Percentiles rank a stretch among this genome's conserved stretches.
Conservation (phyloP, 805 yeast species). For the Tetrapisispora iriomotensis region DNA sequence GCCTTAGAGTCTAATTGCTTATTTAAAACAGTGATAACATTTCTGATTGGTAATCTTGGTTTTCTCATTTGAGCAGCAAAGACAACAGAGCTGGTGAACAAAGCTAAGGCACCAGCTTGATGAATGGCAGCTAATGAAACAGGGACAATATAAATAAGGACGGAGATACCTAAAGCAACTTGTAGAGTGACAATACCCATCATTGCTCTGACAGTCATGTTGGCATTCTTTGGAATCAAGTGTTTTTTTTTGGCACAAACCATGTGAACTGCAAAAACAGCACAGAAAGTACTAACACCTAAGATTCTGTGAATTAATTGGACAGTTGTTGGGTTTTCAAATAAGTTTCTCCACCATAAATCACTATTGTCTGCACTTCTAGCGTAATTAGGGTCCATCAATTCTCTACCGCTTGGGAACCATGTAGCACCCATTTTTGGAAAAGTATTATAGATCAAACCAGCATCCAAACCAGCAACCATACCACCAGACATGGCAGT, state of each 20-base stretch:
- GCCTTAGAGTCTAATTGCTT: conserved; percentile 21
- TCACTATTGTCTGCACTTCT: conserved; percentile 61
- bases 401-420: conserved; percentile 67
- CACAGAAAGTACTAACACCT: conserved; percentile 70
- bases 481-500: conserved; percentile 97
- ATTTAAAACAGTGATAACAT: conserved; percentile 28
- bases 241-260: conserved; percentile 48
- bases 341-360: conserved; percentile 79
- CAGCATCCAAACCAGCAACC: conserved; percentile 98
- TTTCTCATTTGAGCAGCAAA: conserved; percentile 47
- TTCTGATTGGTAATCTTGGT: conserved; percentile 40
- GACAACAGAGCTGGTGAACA: conserved; percentile 69
- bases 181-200: conserved; percentile 82
- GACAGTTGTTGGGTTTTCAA: conserved; percentile 94
- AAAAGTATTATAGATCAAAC: conserved; percentile 88
- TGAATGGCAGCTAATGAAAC: conserved; percentile 88
- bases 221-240: conserved; percentile 48
- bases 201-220: conserved; percentile 48
- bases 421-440: conserved; percentile 90
- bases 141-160: conserved; percentile 83
- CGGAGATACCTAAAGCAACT: conserved; percentile 76
- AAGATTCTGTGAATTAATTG: conserved; percentile 82
- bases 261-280: conserved; percentile 62
- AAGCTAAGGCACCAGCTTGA: conserved; percentile 92
- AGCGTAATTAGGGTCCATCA: conserved; percentile 65